Evolutionary conservation across 75 land plant genomes (phyloP).

Genomic region (Selaginella tamariscina): DNA sequence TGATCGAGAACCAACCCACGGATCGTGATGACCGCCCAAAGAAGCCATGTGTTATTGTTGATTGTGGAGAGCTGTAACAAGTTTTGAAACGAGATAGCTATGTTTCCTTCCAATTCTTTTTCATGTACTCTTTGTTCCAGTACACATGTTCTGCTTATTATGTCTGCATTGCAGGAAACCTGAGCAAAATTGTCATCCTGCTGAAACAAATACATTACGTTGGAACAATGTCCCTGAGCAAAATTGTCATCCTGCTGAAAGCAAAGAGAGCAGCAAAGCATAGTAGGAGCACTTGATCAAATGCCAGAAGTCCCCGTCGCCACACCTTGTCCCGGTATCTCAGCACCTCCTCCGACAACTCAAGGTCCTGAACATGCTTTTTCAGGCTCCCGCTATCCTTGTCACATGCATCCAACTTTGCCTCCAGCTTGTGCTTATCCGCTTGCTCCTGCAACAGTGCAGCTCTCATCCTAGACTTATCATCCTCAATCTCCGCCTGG

Average conservation of each 20-base stretch:
- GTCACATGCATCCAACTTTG: not conserved
- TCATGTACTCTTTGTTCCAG: not conserved
- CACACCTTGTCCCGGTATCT: not conserved
- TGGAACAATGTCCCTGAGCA: not conserved
- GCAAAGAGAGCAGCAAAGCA: slow-evolving; percentile 3
- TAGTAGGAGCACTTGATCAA: slow-evolving; percentile 9
- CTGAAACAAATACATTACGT: too few species aligned
- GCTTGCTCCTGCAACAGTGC: not conserved
- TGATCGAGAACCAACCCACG: slow-evolving; percentile 18
- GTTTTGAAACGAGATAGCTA: not conserved
- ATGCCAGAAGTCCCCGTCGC: slow-evolving; percentile 3
- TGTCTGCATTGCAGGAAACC: too few species aligned
- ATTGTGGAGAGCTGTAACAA: slow-evolving; percentile 19
- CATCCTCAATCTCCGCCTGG: not conserved
- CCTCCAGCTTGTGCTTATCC: not conserved
- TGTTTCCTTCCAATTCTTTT: too few species aligned
- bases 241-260: not conserved
- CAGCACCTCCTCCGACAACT: not conserved
- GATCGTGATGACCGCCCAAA: slow-evolving; percentile 14
- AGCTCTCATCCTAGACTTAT: not conserved
- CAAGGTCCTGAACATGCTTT: slow-evolving; percentile 3
- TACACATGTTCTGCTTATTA: not conserved
- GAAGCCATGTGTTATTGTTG: slow-evolving; percentile 15
- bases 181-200: too few species aligned
- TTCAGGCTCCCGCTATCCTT: not conserved